Conservation (phyloP, 345 rosid genomes). For the Lepidium africanum region DNA sequence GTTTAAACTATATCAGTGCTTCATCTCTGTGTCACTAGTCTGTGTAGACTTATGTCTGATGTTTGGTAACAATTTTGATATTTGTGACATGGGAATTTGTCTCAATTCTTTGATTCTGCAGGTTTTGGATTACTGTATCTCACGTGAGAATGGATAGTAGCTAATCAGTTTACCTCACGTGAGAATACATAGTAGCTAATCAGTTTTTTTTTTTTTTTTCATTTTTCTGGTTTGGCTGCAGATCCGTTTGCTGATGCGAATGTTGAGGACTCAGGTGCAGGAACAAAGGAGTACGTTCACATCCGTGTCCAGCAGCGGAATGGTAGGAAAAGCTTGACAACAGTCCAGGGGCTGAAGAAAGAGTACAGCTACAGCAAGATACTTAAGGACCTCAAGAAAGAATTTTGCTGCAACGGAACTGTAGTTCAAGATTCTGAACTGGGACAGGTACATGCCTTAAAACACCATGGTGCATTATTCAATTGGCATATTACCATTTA, state of each 20-base stretch:
- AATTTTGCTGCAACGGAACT: slow-evolving; percentile 48
- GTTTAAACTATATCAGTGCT: neutral
- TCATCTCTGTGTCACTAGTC: neutral
- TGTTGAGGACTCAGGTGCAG: slow-evolving; percentile 78
- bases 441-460: slow-evolving; percentile 50
- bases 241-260: slow-evolving; percentile 69
- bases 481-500: neutral
- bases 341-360: slow-evolving; percentile 76
- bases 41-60: neutral
- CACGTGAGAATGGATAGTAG: neutral
- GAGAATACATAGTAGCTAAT: neutral
- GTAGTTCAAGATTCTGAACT: slow-evolving; percentile 79
- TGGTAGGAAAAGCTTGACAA: slow-evolving; percentile 80
- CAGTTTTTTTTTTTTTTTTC: neutral
- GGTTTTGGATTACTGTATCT: neutral
- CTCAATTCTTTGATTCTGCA: neutral
- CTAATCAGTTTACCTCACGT: slow-evolving; percentile 2
- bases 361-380: slow-evolving; percentile 76
- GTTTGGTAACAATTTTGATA: neutral
- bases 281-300: slow-evolving; percentile 61
- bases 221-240: neutral
- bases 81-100: neutral
- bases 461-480: neutral
- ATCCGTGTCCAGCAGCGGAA: slow-evolving; percentile 68
- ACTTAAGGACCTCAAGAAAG: slow-evolving; percentile 78